Conservation (phyloP, 306 rosid species). For the Sicyos baderoa region DNA sequence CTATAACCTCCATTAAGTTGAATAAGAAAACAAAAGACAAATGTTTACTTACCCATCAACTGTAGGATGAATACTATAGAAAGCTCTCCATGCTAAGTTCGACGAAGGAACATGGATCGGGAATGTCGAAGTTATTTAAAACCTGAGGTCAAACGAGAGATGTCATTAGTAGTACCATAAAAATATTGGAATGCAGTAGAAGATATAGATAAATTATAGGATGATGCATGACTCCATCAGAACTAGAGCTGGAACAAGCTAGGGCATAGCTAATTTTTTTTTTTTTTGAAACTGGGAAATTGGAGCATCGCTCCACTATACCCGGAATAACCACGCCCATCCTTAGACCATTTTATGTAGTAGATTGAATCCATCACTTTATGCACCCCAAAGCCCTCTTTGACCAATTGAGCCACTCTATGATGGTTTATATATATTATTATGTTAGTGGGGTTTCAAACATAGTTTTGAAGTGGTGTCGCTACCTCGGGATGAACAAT, state of each 20-base stretch:
- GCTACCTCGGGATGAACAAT: slow-evolving; percentile 89
- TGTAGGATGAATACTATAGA: slow-evolving; percentile 28
- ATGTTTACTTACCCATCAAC: slow-evolving; percentile 30
- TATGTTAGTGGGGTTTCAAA: neutral
- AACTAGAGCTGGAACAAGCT: neutral
- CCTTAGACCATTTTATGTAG: no score
- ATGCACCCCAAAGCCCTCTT: no score
- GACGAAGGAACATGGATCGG: slow-evolving; percentile 87
- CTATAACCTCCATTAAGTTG: neutral
- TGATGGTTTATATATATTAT: no score
- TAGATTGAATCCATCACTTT: no score
- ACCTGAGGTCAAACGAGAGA: slow-evolving; percentile 43
- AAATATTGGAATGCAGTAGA: neutral
- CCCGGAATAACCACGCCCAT: no score
- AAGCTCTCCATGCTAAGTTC: slow-evolving; percentile 63
- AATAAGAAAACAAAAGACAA: neutral
- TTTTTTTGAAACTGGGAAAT: no score
- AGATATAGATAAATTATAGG: slow-evolving; percentile 3
- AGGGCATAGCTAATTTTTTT: no score
- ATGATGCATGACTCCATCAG: neutral
- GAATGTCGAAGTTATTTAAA: slow-evolving; percentile 67
- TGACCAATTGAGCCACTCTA: no score
- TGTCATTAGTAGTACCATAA: neutral
- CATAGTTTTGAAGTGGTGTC: neutral
- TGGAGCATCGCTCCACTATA: no score